Conservation (phyloP, 345 rosid species). For the Stellera chamaejasme region DNA sequence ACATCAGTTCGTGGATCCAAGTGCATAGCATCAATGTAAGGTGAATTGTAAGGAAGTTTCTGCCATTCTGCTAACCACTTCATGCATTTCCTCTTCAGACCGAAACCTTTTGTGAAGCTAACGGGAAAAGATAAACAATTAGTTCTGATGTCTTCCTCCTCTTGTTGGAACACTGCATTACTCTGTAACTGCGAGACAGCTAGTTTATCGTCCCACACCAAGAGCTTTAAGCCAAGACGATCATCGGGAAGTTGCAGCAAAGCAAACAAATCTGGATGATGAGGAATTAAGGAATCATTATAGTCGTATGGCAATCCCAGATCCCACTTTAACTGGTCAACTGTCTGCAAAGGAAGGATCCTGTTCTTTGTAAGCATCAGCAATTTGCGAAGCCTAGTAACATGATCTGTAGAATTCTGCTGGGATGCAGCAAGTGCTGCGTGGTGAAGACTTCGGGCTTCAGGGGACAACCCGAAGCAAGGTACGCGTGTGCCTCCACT, state of each 20-base stretch:
- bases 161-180: slow-evolving; percentile 24
- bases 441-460: slow-evolving; percentile 35
- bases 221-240: slow-evolving; percentile 49
- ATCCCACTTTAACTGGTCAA: slow-evolving; percentile 86
- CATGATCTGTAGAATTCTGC: slow-evolving; percentile 26
- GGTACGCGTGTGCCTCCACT: slow-evolving; percentile 82
- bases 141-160: slow-evolving; percentile 14
- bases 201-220: slow-evolving; percentile 46
- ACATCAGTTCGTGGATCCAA: slow-evolving; percentile 79
- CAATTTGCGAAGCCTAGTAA: slow-evolving; percentile 51
- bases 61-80: slow-evolving; percentile 86
- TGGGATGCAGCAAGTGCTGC: slow-evolving; percentile 24
- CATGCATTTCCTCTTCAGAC: slow-evolving; percentile 68
- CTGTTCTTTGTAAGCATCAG: slow-evolving; percentile 66
- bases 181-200: slow-evolving; percentile 51
- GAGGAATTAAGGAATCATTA: slow-evolving; percentile 28
- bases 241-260: slow-evolving; percentile 40
- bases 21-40: slow-evolving; percentile 53
- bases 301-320: slow-evolving; percentile 69
- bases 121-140: slow-evolving; percentile 53
- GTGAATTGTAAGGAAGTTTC: slow-evolving; percentile 69
- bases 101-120: slow-evolving; percentile 74
- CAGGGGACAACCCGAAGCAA: slow-evolving; percentile 49
- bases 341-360: slow-evolving; percentile 56
- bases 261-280: slow-evolving; percentile 38